Conservation (phyloP, 2,329 filamentous ascomycete species). For the Verticillium nonalfalfae region DNA sequence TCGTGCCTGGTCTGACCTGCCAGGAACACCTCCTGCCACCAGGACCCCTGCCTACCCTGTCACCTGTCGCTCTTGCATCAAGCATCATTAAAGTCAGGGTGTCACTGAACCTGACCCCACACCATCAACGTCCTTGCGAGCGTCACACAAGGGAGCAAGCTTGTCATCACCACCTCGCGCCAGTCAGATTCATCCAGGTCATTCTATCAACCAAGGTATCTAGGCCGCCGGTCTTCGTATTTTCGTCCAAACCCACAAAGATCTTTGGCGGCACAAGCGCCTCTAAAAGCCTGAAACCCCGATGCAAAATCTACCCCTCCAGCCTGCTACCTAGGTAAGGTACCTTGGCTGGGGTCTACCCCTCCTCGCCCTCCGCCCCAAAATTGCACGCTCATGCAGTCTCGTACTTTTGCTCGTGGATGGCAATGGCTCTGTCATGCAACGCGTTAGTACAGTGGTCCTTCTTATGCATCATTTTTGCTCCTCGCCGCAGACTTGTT, state of each 20-base stretch:
- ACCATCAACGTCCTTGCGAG: background rate
- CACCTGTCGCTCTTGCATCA: background rate
- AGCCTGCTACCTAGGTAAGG: slow-evolving; percentile 10
- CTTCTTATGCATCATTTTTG: background rate
- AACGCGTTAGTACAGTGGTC: slow-evolving; percentile 4
- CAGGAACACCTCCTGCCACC: background rate
- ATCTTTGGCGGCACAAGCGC: background rate
- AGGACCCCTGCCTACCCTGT: background rate
- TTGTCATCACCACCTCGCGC: background rate
- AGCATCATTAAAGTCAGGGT: background rate
- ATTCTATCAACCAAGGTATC: background rate
- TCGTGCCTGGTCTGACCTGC: background rate
- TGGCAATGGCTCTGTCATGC: slow-evolving; percentile 61
- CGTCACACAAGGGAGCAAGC: background rate
- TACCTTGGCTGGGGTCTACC: slow-evolving; percentile 5
- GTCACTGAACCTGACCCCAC: background rate
- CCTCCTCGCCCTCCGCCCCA: background rate
- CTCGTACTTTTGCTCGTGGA: slow-evolving; percentile 68
- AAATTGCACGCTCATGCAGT: slow-evolving; percentile 25
- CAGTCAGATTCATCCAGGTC: background rate
- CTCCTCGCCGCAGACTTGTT: background rate
- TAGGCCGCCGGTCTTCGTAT: background rate
- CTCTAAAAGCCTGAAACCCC: slow-evolving; percentile 5
- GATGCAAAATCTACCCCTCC: slow-evolving; percentile 3
- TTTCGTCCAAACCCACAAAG: background rate